Evolutionary conservation across 1,139 yeast species (phyloP).

Genomic region (Yamadazyma dushanensis): DNA sequence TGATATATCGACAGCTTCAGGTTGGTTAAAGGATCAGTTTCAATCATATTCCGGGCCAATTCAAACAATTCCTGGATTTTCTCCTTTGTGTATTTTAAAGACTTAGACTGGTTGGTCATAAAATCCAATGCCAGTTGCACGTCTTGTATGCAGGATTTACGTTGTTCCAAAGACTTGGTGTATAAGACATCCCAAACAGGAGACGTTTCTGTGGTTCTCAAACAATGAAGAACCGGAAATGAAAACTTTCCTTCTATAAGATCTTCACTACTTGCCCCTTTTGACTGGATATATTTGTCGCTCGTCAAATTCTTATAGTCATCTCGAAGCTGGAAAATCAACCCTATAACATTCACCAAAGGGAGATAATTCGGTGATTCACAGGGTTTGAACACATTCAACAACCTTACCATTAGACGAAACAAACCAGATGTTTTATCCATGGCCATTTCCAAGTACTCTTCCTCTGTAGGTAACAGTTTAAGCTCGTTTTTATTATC

Average conservation of each 20-base stretch:
- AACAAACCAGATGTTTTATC: conserved; percentile 89
- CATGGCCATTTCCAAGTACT: conserved; percentile 78
- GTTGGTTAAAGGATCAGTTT: conserved; percentile 7
- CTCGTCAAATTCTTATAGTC: conserved; percentile 70
- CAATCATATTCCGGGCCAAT: conserved; percentile 19
- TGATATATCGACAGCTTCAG: conserved; percentile 6
- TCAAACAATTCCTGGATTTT: conserved; percentile 21
- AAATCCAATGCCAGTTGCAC: conserved; percentile 23
- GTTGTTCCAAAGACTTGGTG: conserved; percentile 17
- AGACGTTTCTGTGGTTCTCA: conserved; percentile 10
- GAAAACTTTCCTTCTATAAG: conserved; percentile 87
- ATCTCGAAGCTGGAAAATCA: conserved; percentile 80
- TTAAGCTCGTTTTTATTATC: conserved; percentile 37
- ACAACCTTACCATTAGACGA: conserved; percentile 65
- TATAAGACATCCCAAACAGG: conserved; percentile 29
- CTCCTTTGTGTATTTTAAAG: conserved; percentile 24
- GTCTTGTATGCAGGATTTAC: conserved; percentile 17
- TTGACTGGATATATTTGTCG: conserved; percentile 54
- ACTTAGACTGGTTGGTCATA: conserved; percentile 21
- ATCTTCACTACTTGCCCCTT: conserved; percentile 80
- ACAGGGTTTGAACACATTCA: conserved; percentile 39
- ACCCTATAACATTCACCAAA: conserved; percentile 76
- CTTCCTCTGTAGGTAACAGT: conserved; percentile 61
- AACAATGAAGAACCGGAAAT: conserved; percentile 73
- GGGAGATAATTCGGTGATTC: conserved; percentile 38